Evolutionary conservation across 176 grass and related monocot species (phyloP).

Genomic region (Dactylis glomerata): DNA sequence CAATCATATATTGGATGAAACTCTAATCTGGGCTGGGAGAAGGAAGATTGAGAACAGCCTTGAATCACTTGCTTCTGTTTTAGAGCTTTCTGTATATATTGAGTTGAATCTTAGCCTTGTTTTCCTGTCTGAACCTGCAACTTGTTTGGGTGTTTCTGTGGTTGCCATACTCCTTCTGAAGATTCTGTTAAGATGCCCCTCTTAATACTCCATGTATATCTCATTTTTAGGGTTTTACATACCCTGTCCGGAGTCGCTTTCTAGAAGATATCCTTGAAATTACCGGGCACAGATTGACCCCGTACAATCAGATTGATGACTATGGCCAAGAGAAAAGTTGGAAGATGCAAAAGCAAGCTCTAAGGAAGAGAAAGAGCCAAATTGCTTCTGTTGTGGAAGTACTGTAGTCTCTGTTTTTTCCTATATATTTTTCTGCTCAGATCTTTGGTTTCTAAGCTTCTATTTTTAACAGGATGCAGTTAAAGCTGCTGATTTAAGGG

Average conservation of each 20-base stretch:
- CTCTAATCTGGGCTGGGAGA: background rate
- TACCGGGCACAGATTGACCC: constrained; percentile 80
- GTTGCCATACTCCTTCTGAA: background rate
- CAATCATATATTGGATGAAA: background rate
- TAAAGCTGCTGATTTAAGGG: constrained; percentile 87
- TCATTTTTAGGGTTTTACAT: constrained; percentile 84
- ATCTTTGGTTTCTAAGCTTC: constrained; percentile 25
- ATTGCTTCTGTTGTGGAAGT: constrained; percentile 96
- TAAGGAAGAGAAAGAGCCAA: constrained; percentile 89
- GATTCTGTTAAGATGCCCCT: background rate
- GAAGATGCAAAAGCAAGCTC: constrained; percentile 99
- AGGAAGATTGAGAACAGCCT: background rate
- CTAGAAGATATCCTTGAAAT: constrained; percentile 91
- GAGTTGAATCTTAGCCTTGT: background rate
- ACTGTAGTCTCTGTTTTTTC: constrained; percentile 16
- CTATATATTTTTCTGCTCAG: constrained; percentile 13
- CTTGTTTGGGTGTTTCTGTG: constrained; percentile 12
- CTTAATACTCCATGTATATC: constrained; percentile 22
- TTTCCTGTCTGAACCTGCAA: constrained; percentile 9
- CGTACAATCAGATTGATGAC: constrained; percentile 99
- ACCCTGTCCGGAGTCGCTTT: constrained; percentile 80
- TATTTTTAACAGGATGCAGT: constrained; percentile 73
- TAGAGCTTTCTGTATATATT: constrained; percentile 5
- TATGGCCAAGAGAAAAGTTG: constrained; percentile 98
- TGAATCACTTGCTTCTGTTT: constrained; percentile 10